Evolutionary conservation across 2,329 filamentous ascomycete genomes (phyloP), one percentile per base, ranked within the genome.

Genomic region (Cephalotrichum gorgonifer): DNA sequence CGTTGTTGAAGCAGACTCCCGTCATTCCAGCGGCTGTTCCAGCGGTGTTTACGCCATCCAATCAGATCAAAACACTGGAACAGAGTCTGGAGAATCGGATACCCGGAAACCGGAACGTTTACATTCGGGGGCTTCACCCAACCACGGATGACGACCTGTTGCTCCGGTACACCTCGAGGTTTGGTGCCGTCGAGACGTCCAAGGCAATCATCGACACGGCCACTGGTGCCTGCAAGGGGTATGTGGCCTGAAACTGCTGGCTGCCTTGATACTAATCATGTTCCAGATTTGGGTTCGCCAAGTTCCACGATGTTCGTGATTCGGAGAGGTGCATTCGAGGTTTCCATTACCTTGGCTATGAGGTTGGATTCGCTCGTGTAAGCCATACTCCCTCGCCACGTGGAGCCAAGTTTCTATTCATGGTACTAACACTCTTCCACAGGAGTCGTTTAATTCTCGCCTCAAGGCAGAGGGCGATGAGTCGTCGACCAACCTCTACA

Each of bases 401-500:
- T 43, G 28, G 15, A 48, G 35, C 27, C 47, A 43, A 38, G 44
- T 48, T 23, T 49, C n/a, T 42, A n/a, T 44, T 15, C 42, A 30
- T 43, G 7, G 17, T 17, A 33, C 48, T 30, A 49, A 57, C 67
- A 47, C 67, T 54, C 57, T 53, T 52, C 27, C 11, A 12, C 51
- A 94, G 86, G 93, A 97, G 73, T 97, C 91, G 20, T 96, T 97
- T 71, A 98, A 98, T 67, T 90, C 90, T 56, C 89, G 94, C 58
- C 85, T 98, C 59, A 97, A 98, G 76, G 91, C 93, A 43, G 87
- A 97, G 61, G 86, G 90, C 50, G 91, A 98, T 60, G 86, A 86
- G 47, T 62, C 68, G 39, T 97, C 94, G 43, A 97, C 93, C 55
- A 98, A 98, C 64, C 79, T 98, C 54, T 98, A 98, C 67, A 90